A percentile compares a stretch with the other conserved stretches of the same genome.
Conservation (phyloP, 768 basidiomycete species). For the Calocybe indica region DNA sequence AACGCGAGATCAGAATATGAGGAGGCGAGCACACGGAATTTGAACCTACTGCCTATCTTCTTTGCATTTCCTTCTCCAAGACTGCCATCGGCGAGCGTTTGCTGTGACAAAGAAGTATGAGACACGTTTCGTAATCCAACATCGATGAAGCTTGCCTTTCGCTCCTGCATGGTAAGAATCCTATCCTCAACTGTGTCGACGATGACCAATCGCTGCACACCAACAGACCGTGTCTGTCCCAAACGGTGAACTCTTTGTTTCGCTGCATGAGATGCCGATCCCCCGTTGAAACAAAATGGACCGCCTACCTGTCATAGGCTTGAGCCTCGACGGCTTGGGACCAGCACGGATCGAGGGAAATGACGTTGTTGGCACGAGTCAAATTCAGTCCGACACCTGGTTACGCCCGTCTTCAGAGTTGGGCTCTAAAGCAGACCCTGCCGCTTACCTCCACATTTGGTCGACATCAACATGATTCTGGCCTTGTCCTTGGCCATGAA, state of each 20-base stretch:
- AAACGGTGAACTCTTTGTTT: slow-evolving; percentile 38
- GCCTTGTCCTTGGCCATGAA: slow-evolving; percentile 60
- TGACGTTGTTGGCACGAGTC: slow-evolving; percentile 59
- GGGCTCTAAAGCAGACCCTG: neutral
- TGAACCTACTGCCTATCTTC: slow-evolving; percentile 47
- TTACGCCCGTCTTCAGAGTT: neutral
- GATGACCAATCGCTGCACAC: slow-evolving; percentile 53
- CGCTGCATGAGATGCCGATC: neutral
- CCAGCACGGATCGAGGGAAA: slow-evolving; percentile 60
- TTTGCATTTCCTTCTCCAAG: slow-evolving; percentile 57
- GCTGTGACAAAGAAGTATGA: slow-evolving; percentile 17
- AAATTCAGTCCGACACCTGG: slow-evolving; percentile 50
- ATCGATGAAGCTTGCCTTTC: slow-evolving; percentile 37
- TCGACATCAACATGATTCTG: slow-evolving; percentile 54
- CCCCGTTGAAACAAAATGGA: slow-evolving; percentile 6
- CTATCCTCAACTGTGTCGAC: slow-evolving; percentile 62
- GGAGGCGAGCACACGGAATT: neutral
- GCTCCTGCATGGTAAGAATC: slow-evolving; percentile 57
- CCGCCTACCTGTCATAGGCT: slow-evolving; percentile 43
- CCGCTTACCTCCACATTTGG: slow-evolving; percentile 53
- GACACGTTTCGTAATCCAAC: neutral
- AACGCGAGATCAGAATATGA: slow-evolving; percentile 1
- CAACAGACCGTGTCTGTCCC: slow-evolving; percentile 47
- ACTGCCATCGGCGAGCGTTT: slow-evolving; percentile 53
- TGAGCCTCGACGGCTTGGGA: slow-evolving; percentile 57